Evolutionary conservation across 2,329 filamentous ascomycete species (phyloP), one percentile per base, ranked within the genome.

Genomic region (Talaromyces marneffei): DNA sequence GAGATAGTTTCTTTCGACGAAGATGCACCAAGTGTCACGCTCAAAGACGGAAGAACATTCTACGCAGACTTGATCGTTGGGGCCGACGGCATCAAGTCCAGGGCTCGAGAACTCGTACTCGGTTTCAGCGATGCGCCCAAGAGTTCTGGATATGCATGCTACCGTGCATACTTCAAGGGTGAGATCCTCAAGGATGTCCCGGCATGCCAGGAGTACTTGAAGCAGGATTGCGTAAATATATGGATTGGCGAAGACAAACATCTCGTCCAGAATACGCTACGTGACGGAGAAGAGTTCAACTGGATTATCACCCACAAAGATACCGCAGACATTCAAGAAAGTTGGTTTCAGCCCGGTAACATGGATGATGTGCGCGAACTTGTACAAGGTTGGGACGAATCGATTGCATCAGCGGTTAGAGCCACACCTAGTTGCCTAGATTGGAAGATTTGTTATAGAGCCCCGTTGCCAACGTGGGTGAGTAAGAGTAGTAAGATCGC

Each of bases 271-370:
- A 80, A 80, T 3, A 77, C 78, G 0, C 75, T 83, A 62, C 82
- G 83, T 68, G 73, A 75, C 27, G 80, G 80, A 9, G 75, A 76
- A 58, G 80, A 82, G 62, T 78, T 83, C 64, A 79, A 75, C 57
- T 83, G 81, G 81, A 81, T 82, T 3, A 80, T 80, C 57, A 83
- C 82, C 25, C 82, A 84, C 68, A 78, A 75, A 61, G 76, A 78
- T 62, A 64, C 65, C 20, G 65, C 62, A 40, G 59, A 63, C 16
- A 59, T 62, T 7, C 44, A 62, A 52, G 62, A 62, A 35, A 59
- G 44, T 29, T 62, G 62, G 59, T 59, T 59, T 16, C 53, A 63
- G 29, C 59, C 53, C 3, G 59, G 60, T 5, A 62, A 63, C 25
- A 62, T 54, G 60, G 39, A 63, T 53, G 54, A 62, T 50, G 60